Percentiles rank a stretch among this genome's conserved stretches.
These are phyloP conservation scores for Candida pseudoviswanathii DNA, from an alignment of 1,139 yeast species.

Conservation along the genomic window DNA sequence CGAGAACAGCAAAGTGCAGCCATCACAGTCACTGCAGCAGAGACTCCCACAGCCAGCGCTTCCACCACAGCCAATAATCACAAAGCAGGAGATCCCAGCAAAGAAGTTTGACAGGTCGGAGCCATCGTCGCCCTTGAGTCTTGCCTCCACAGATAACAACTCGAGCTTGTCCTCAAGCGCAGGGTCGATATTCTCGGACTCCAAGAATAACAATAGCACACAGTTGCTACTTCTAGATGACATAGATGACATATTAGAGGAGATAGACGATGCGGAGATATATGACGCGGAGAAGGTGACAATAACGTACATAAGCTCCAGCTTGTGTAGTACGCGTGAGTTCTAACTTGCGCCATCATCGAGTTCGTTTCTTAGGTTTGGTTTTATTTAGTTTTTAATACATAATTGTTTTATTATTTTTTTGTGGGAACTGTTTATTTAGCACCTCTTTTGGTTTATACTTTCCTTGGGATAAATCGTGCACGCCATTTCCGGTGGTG, in stretches of 20 bases:
- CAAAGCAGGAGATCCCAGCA: background rate
- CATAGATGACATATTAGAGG: slow-evolving; percentile 6
- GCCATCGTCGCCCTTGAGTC: slow-evolving; percentile 9
- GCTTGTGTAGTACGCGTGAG: background rate
- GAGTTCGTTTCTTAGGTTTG: background rate
- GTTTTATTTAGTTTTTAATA: background rate
- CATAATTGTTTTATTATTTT: background rate
- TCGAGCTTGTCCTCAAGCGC: slow-evolving; percentile 4
- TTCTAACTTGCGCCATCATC: too few species aligned
- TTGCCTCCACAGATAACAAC: background rate
- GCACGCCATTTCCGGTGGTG: too few species aligned
- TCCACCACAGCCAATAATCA: background rate
- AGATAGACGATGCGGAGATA: slow-evolving; percentile 6
- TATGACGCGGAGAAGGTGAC: slow-evolving; percentile 6
- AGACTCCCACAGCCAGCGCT: background rate
- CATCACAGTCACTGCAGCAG: background rate
- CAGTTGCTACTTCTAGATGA: slow-evolving; percentile 6
- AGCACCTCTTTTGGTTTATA: too few species aligned
- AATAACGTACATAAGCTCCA: background rate
- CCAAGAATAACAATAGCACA: slow-evolving; percentile 2
- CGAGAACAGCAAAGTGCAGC: background rate
- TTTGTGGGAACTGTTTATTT: too few species aligned
- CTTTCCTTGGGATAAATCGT: too few species aligned
- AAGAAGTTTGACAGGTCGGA: background rate
- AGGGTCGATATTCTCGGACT: slow-evolving; percentile 8